phyloP scores from a whole-genome alignment of 2,329 filamentous ascomycete genomes.

The Microsporum audouinii region DNA sequence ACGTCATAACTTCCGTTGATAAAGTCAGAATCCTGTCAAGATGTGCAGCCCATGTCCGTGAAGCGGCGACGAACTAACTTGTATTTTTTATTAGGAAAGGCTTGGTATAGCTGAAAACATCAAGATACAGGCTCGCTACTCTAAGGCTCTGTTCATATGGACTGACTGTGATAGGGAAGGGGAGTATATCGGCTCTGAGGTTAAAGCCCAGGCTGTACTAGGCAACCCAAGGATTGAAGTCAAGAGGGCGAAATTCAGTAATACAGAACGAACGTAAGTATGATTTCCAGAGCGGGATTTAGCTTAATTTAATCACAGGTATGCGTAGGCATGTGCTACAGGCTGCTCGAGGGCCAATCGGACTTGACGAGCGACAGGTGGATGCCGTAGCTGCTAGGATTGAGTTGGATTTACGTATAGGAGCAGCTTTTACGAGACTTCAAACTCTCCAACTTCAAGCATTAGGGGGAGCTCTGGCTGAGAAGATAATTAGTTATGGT shows the following conservation, averaged over 20 bases:
- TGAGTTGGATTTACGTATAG: constrained; percentile 84
- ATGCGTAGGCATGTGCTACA: constrained; percentile 63
- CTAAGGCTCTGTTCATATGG: constrained; percentile 83
- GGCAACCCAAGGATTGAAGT: constrained; percentile 65
- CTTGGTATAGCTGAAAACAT: constrained; percentile 76
- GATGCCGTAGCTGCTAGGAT: constrained; percentile 80
- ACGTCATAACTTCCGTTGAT: constrained; percentile 53
- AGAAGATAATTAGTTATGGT: constrained; percentile 71
- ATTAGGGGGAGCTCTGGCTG: constrained; percentile 55
- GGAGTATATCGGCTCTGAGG: constrained; percentile 89
- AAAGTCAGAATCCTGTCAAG: neutral
- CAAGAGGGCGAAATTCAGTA: constrained; percentile 84
- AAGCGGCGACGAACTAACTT: neutral
- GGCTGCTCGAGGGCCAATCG: constrained; percentile 64
- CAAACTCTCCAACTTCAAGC: constrained; percentile 66
- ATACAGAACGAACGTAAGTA: constrained; percentile 76
- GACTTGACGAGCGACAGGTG: constrained; percentile 74
- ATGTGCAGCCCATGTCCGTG: neutral
- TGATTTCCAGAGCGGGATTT: neutral
- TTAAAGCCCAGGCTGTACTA: constrained; percentile 65
- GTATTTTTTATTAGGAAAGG: constrained; percentile 49
- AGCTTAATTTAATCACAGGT: constrained; percentile 11
- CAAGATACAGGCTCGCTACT: constrained; percentile 58
- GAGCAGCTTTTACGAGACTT: constrained; percentile 82
- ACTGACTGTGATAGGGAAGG: constrained; percentile 97